Evolutionary conservation across 164 flowering plant genomes (phyloP).

Genomic region (Hamamelis virginiana): DNA sequence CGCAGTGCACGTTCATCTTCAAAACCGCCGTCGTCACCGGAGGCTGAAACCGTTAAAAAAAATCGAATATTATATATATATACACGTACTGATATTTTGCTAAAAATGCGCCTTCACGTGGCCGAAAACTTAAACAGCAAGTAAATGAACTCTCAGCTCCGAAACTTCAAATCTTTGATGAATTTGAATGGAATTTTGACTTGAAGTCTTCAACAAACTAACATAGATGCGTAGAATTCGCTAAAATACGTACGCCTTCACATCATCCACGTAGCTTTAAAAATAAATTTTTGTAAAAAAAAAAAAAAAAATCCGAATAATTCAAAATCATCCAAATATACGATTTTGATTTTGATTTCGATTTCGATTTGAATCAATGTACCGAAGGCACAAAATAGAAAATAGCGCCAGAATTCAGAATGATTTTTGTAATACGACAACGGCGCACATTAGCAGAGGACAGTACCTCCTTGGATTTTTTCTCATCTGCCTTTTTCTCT

Average conservation of each 20-base stretch:
- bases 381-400: not conserved
- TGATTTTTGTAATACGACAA: too few species aligned
- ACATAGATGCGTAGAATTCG: not conserved
- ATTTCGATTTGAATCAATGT: too few species aligned
- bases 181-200: not conserved
- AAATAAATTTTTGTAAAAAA: too few species aligned
- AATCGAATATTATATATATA: too few species aligned
- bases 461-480: conserved; percentile 34
- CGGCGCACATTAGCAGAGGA: conserved; percentile 4
- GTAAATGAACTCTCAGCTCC: not conserved
- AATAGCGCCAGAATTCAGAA: not conserved
- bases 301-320: too few species aligned
- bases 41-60: conserved; percentile 13
- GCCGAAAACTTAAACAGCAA: not conserved
- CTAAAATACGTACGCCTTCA: too few species aligned
- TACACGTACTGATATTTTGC: too few species aligned
- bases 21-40: conserved; percentile 43
- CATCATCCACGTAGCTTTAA: too few species aligned
- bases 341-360: too few species aligned
- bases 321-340: too few species aligned
- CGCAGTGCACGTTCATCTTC: conserved; percentile 38
- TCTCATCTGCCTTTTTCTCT: conserved; percentile 17
- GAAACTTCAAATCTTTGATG: not conserved
- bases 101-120: too few species aligned
- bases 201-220: not conserved